Conservation (phyloP, 129 eudicot genomes). For the Mikania micrantha region DNA sequence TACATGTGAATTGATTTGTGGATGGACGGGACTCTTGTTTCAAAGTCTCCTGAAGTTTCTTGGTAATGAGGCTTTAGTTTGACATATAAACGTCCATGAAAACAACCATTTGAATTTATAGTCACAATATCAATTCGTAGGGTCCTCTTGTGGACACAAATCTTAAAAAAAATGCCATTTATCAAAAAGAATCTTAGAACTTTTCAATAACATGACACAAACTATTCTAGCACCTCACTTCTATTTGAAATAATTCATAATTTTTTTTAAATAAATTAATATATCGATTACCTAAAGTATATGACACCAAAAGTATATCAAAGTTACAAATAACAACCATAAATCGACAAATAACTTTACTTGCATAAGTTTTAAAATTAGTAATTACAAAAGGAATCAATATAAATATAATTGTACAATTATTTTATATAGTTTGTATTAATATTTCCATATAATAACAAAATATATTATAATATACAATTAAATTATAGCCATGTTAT, state of each 20-base stretch:
- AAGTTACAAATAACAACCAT: too few species aligned
- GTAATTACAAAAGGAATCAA: too few species aligned
- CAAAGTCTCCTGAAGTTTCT: conserved; percentile 12
- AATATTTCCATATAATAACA: too few species aligned
- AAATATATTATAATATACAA: too few species aligned
- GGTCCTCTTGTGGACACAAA: conserved; percentile 18
- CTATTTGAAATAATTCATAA: not conserved
- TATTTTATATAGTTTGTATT: too few species aligned
- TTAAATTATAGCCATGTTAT: too few species aligned
- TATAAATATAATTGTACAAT: too few species aligned
- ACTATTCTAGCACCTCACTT: not conserved
- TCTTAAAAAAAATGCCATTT: conserved; percentile 12
- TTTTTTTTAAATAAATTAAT: too few species aligned
- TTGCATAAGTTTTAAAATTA: too few species aligned
- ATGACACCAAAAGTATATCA: too few species aligned
- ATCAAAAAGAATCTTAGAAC: not conserved
- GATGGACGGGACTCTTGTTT: not conserved
- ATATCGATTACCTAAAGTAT: too few species aligned
- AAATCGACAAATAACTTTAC: too few species aligned
- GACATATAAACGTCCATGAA: not conserved
- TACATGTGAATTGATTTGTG: not conserved
- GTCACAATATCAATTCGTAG: not conserved
- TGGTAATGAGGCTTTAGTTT: conserved; percentile 2
- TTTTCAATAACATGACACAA: not conserved
- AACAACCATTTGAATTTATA: not conserved